Evolutionary conservation across 2,329 filamentous ascomycete genomes (phyloP), one percentile per base, ranked within the genome.

Genomic region (Penicillium sp.): DNA sequence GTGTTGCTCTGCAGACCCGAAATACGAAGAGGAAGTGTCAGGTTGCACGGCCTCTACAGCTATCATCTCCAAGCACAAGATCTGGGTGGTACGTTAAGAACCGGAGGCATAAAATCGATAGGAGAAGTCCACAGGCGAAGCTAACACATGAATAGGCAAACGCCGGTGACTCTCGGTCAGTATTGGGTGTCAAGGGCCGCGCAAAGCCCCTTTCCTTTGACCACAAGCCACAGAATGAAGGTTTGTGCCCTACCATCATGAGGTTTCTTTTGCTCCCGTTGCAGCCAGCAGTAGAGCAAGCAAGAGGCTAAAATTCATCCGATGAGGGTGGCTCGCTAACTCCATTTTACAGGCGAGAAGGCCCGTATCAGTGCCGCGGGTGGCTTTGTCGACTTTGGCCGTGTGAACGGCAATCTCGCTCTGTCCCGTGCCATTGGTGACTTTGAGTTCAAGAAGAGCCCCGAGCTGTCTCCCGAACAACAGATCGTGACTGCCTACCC

Each of bases 361-460:
- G 93, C 93, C 67, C 88, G 95, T 72, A 99, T 99, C 72, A 94
- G 88, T 72, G 93, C 94, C 59, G 95, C 95, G 47, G 95, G 95
- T 75, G 95, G 95, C 52, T 98, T 98, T 70, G 95, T 99, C 73
- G 95, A 99, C 78, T 99, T 98, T 75, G 95, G 95, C 65, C 91
- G 95, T 74, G 95, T 99, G 70, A 99, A 99, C 77, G 95, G 95
- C 75, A 99, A 99, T 78, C 87, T 99, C 48, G 95, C 95, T 49
- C 84, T 99, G 63, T 99, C 95, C 63, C 90, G 95, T 77, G 95
- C 95, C 70, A 97, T 99, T 77, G 95, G 95, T 69, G 95, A 99
- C 78, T 99, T 99, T 74, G 95, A 99, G 77, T 99, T 99, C 86
- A 99, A 99, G 86, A 98, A 98, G 85, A 96, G 92, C 76, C 91